Evolutionary conservation across 2,329 filamentous ascomycete genomes (phyloP).

Genomic region (Alternaria sp.): DNA sequence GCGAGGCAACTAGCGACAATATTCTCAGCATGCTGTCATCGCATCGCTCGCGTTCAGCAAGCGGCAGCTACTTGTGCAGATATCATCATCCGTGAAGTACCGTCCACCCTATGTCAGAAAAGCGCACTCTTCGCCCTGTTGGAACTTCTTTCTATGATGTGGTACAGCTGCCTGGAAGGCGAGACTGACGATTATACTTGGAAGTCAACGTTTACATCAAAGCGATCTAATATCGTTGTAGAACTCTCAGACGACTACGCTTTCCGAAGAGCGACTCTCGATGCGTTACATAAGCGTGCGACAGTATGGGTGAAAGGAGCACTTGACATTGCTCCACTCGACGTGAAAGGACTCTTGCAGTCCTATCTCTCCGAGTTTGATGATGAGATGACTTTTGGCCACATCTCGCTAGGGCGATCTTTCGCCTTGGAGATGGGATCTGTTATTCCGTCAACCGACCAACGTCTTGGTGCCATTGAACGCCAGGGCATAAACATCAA

Average conservation of each 20-base stretch:
- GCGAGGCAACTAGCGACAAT: constrained; percentile 86
- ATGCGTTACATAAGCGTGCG: constrained; percentile 77
- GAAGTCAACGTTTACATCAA: constrained; percentile 79
- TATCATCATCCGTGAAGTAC: constrained; percentile 82
- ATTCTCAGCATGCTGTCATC: constrained; percentile 90
- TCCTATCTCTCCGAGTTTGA: constrained; percentile 96
- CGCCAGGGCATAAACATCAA: constrained; percentile 79
- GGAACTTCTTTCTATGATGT: constrained; percentile 92
- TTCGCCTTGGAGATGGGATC: constrained; percentile 95
- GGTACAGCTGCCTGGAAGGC: constrained; percentile 90
- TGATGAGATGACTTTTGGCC: constrained; percentile 88
- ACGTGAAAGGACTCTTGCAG: constrained; percentile 93
- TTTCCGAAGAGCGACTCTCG: constrained; percentile 80
- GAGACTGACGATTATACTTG: constrained; percentile 95
- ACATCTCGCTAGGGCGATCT: constrained; percentile 89
- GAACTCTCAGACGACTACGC: constrained; percentile 94
- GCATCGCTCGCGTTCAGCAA: constrained; percentile 89
- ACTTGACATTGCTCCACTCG: constrained; percentile 85
- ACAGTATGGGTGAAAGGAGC: constrained; percentile 81
- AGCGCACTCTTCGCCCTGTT: constrained; percentile 90
- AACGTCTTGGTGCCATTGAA: constrained; percentile 82
- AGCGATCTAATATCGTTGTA: constrained; percentile 78
- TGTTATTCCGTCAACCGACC: constrained; percentile 83
- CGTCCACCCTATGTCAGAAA: constrained; percentile 88
- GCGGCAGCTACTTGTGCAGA: constrained; percentile 85